phyloP scores from a whole-genome alignment of 768 basidiomycete genomes.

The Steccherinum ochraceum region DNA sequence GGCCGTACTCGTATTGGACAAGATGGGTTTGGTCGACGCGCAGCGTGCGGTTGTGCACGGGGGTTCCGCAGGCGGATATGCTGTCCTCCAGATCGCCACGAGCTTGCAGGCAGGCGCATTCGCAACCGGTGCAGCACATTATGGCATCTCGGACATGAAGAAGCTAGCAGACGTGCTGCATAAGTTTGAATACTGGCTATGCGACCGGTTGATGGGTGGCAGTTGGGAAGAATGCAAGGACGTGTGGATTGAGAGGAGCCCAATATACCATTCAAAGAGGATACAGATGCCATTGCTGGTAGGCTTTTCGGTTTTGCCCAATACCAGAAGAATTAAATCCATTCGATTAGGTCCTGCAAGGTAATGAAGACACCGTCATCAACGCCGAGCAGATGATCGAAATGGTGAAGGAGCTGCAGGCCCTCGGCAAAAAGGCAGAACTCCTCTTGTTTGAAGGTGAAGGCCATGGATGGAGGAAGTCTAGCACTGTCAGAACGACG shows the following conservation, averaged over 20 bases:
- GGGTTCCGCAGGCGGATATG: constrained; percentile 69
- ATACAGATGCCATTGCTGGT: constrained; percentile 64
- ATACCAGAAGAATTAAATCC: not conserved
- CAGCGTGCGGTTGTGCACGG: constrained; percentile 65
- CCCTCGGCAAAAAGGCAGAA: constrained; percentile 46
- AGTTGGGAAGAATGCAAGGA: constrained; percentile 44
- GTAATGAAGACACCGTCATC: constrained; percentile 55
- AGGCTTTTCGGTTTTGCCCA: constrained; percentile 22
- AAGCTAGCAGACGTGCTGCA: constrained; percentile 58
- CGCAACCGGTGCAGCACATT: constrained; percentile 56
- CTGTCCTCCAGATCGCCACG: constrained; percentile 39
- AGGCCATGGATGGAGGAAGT: constrained; percentile 59
- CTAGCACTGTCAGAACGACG: constrained; percentile 46
- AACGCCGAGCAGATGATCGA: constrained; percentile 57
- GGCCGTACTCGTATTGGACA: constrained; percentile 42
- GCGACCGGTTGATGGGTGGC: constrained; percentile 61
- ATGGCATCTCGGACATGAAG: constrained; percentile 61
- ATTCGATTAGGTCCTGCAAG: constrained; percentile 56
- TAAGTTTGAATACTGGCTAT: constrained; percentile 61
- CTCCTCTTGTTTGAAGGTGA: constrained; percentile 59
- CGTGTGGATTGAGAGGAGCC: constrained; percentile 54
- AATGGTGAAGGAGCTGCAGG: constrained; percentile 48
- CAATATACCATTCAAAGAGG: constrained; percentile 51
- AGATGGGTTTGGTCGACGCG: constrained; percentile 52
- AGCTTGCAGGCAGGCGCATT: constrained; percentile 40